Conservation (phyloP, 2,329 filamentous ascomycete genomes). For the Acrocalymma vagum region DNA sequence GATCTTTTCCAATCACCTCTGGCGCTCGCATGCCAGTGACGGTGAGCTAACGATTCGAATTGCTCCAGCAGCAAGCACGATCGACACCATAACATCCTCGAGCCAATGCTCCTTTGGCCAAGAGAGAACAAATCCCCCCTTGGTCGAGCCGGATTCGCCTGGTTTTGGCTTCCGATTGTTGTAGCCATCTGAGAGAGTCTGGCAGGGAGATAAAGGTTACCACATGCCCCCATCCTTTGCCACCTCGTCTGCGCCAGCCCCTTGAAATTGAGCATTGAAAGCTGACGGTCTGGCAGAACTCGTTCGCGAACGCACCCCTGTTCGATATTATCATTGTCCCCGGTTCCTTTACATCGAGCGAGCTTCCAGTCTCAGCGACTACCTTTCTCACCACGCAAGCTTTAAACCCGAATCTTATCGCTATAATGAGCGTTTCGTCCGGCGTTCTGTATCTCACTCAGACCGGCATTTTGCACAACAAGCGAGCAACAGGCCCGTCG, state of each 20-base stretch:
- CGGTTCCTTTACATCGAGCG: conserved; percentile 33
- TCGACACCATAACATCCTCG: conserved; percentile 17
- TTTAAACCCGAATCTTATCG: conserved; percentile 29
- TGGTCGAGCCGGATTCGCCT: conserved; percentile 43
- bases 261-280: no score
- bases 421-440: conserved; percentile 42
- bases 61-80: conserved; percentile 32
- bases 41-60: conserved; percentile 44
- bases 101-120: conserved; percentile 41
- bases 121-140: conserved; percentile 38
- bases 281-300: conserved; percentile 40
- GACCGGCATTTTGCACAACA: conserved; percentile 34
- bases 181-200: conserved; percentile 43
- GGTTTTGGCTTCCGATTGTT: conserved; percentile 35
- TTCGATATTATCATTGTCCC: conserved; percentile 47
- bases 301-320: conserved; percentile 42
- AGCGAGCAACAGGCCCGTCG: conserved; percentile 35
- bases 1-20: conserved; percentile 45
- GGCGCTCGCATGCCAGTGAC: conserved; percentile 47
- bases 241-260: conserved; percentile 7
- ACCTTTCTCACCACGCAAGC: conserved; percentile 38
- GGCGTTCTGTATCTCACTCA: conserved; percentile 39
- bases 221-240: conserved; percentile 27
- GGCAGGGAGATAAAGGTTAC: conserved; percentile 49
- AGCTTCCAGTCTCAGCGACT: conserved; percentile 30